phyloP scores from a whole-genome alignment of 495 filamentous ascomycete genomes.

The Staphylotrichum tortipilum region DNA sequence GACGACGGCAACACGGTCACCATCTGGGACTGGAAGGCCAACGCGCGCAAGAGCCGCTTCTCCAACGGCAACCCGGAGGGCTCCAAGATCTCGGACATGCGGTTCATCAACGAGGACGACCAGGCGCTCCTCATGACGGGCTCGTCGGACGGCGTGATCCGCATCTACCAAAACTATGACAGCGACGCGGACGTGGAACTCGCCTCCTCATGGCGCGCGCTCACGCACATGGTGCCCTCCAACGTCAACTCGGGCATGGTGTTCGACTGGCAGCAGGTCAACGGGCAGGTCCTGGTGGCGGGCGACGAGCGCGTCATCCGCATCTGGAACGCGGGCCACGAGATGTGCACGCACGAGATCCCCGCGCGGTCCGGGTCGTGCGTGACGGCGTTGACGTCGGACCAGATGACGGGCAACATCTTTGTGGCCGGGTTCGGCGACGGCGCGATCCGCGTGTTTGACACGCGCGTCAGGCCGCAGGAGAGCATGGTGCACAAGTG shows the following conservation, averaged over 20 bases:
- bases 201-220: slow-evolving; percentile 82
- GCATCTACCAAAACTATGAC: slow-evolving; percentile 89
- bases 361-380: slow-evolving; percentile 91
- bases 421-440: slow-evolving; percentile 96
- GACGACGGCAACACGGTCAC: slow-evolving; percentile 84
- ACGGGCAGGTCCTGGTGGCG: slow-evolving; percentile 84
- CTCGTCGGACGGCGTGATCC: slow-evolving; percentile 86
- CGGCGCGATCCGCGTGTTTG: slow-evolving; percentile 90
- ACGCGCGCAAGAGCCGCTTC: slow-evolving; percentile 68
- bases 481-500: slow-evolving; percentile 89
- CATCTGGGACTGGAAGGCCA: slow-evolving; percentile 86
- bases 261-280: slow-evolving; percentile 98
- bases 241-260: slow-evolving; percentile 91
- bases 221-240: slow-evolving; percentile 85
- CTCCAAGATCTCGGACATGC: slow-evolving; percentile 86
- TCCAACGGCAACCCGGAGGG: slow-evolving; percentile 87
- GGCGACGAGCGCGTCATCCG: slow-evolving; percentile 93
- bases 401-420: slow-evolving; percentile 92
- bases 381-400: slow-evolving; percentile 89
- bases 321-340: slow-evolving; percentile 89
- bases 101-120: slow-evolving; percentile 97
- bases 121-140: slow-evolving; percentile 90
- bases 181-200: slow-evolving; percentile 64
- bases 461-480: slow-evolving; percentile 70
- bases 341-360: slow-evolving; percentile 90